Evolutionary conservation across 148 eudicot species (phyloP).

Genomic region (Cornus controversa): DNA sequence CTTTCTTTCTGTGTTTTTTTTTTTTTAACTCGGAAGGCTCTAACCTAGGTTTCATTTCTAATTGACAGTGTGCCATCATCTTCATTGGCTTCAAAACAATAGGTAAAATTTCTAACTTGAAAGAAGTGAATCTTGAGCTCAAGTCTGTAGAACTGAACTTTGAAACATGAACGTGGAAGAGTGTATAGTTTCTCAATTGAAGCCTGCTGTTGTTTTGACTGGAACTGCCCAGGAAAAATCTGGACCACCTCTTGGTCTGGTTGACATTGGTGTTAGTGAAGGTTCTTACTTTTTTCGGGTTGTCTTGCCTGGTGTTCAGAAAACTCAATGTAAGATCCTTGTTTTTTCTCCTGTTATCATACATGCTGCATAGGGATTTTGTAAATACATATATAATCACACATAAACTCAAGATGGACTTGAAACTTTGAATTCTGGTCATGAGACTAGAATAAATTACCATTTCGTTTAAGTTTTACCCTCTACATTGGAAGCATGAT

Average conservation of each 20-base stretch:
- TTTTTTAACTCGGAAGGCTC: background rate
- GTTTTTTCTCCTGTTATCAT: background rate
- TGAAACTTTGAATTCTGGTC: background rate
- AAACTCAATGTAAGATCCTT: slow-evolving; percentile 20
- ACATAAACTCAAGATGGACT: background rate
- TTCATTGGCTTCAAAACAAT: background rate
- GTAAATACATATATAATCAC: background rate
- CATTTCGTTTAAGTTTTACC: background rate
- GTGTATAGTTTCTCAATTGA: background rate
- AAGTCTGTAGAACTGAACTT: background rate
- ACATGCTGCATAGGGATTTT: background rate
- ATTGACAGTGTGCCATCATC: background rate
- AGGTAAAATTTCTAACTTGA: too few relatives aligned
- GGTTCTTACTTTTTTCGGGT: slow-evolving; percentile 23
- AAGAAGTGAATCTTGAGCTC: background rate
- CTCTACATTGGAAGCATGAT: background rate
- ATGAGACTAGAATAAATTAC: background rate
- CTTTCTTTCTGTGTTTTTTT: too few relatives aligned
- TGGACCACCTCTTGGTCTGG: slow-evolving; percentile 21
- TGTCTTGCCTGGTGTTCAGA: slow-evolving; percentile 30
- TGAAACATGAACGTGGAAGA: slow-evolving; percentile 7
- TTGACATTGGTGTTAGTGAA: slow-evolving; percentile 29
- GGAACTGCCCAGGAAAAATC: slow-evolving; percentile 23
- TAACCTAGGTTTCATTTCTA: background rate
- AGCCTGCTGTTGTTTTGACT: slow-evolving; percentile 15